These are phyloP conservation scores for Colletotrichum trifolii DNA, from an alignment of 2,329 filamentous ascomycete genomes.

Conservation along the genomic window DNA sequence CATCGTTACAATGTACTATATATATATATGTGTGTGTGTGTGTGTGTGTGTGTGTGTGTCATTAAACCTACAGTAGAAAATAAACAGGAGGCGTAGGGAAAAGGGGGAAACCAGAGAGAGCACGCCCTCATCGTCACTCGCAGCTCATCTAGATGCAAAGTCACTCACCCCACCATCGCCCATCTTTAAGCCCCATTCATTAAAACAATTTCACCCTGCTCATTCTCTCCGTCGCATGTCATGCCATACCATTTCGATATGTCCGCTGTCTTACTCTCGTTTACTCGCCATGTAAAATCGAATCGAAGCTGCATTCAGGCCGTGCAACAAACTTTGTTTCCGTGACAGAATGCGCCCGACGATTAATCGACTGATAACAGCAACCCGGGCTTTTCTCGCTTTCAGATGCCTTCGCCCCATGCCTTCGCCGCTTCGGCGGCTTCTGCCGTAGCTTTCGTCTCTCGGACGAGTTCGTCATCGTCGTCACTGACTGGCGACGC, in stretches of 20 bases:
- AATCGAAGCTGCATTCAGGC: too few relatives aligned
- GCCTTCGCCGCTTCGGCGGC: conserved; percentile 34
- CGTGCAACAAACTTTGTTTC: too few relatives aligned
- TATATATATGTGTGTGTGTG: not conserved
- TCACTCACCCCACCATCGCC: too few relatives aligned
- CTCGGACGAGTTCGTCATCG: conserved; percentile 16
- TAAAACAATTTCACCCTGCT: too few relatives aligned
- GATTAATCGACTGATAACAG: too few relatives aligned
- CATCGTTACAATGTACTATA: not conserved
- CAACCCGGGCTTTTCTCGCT: not conserved
- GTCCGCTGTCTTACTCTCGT: too few relatives aligned
- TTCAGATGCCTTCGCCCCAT: conserved; percentile 21
- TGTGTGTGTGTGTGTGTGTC: not conserved
- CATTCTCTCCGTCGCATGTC: too few relatives aligned
- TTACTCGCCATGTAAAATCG: too few relatives aligned
- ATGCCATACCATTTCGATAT: too few relatives aligned
- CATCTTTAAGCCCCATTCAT: too few relatives aligned
- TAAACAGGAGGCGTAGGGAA: not conserved
- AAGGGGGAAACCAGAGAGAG: not conserved
- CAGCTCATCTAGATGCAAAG: not conserved
- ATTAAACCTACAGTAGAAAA: not conserved
- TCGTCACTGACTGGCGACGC: not conserved
- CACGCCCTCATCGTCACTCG: not conserved
- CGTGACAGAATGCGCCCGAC: too few relatives aligned
- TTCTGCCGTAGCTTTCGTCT: conserved; percentile 25